A percentile compares a stretch with the other conserved stretches of the same genome.
phyloP scores from a whole-genome alignment of 306 rosid genomes.

The Trichosanthes cucumerina region DNA sequence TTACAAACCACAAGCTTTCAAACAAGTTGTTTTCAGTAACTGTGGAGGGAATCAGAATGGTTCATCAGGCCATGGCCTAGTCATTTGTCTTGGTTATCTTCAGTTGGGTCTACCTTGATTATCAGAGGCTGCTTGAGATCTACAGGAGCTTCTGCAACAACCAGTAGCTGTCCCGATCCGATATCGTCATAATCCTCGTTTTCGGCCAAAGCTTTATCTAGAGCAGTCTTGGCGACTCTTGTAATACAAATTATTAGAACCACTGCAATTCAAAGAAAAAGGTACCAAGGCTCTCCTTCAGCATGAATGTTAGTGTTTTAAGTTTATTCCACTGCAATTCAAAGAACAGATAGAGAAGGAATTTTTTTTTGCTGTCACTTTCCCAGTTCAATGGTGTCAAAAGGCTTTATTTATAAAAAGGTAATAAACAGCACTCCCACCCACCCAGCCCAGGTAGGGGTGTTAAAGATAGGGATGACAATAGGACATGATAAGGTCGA shows the following conservation, averaged over 20 bases:
- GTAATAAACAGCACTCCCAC: neutral
- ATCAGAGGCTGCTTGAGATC: conserved; percentile 69
- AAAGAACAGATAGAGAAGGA: neutral
- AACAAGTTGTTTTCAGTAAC: neutral
- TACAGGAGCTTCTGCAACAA: conserved; percentile 25
- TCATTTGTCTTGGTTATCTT: conserved; percentile 27
- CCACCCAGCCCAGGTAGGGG: neutral
- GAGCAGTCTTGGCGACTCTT: conserved; percentile 69
- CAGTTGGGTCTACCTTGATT: conserved; percentile 39
- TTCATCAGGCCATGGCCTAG: conserved; percentile 1
- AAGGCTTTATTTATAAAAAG: neutral
- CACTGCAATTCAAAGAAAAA: conserved; percentile 38
- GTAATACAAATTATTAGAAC: conserved; percentile 59
- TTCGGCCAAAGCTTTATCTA: conserved; percentile 85
- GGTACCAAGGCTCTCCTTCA: neutral
- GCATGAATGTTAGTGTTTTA: neutral
- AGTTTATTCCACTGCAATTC: neutral
- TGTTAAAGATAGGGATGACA: neutral
- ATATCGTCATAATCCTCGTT: conserved; percentile 32
- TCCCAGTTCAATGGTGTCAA: neutral
- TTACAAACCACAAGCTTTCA: conserved; percentile 1
- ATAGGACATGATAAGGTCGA: neutral
- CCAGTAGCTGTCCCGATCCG: conserved; percentile 26
- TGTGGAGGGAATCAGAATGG: neutral
- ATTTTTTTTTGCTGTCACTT: neutral